A percentile compares a stretch with the other conserved stretches of the same genome.
phyloP scores from a whole-genome alignment of 768 basidiomycete species.

The Panaeolus cyanescens region DNA sequence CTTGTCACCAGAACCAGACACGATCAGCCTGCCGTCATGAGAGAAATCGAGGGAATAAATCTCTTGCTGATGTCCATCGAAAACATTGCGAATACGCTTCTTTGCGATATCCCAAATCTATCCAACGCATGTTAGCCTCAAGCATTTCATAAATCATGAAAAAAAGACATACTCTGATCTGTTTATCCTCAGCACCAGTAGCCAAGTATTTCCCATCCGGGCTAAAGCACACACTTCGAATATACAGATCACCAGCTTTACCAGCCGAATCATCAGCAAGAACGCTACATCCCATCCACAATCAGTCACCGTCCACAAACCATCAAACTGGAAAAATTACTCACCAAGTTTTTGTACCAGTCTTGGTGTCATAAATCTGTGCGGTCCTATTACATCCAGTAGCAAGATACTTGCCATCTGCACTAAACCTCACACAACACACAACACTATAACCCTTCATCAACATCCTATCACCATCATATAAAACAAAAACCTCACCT shows the following conservation, averaged over 20 bases:
- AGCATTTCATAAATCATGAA: conserved; percentile 36
- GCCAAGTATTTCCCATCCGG: conserved; percentile 92
- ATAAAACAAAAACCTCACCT: conserved; percentile 50
- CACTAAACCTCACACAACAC: conserved; percentile 94
- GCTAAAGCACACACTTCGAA: conserved; percentile 91
- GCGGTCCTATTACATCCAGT: conserved; percentile 94
- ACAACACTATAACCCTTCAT: conserved; percentile 44
- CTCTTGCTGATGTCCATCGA: conserved; percentile 90
- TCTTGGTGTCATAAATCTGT: conserved; percentile 93
- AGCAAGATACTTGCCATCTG: conserved; percentile 88
- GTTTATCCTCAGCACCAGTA: conserved; percentile 93
- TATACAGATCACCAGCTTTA: conserved; percentile 84
- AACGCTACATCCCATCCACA: conserved; percentile 49
- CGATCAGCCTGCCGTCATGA: conserved; percentile 80
- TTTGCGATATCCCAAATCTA: conserved; percentile 93
- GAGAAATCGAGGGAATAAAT: conserved; percentile 95
- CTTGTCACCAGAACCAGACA: conserved; percentile 83
- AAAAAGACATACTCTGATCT: conserved; percentile 69
- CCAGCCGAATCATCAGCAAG: conserved; percentile 76
- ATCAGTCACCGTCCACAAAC: neutral
- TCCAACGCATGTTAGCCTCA: neutral
- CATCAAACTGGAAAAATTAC: conserved; percentile 25
- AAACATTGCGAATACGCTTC: conserved; percentile 75
- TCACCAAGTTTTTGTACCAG: conserved; percentile 83
- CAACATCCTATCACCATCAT: neutral